These are phyloP conservation scores for Solanum hybrid DNA, from an alignment of 305 asterid species.

Conservation along the genomic window DNA sequence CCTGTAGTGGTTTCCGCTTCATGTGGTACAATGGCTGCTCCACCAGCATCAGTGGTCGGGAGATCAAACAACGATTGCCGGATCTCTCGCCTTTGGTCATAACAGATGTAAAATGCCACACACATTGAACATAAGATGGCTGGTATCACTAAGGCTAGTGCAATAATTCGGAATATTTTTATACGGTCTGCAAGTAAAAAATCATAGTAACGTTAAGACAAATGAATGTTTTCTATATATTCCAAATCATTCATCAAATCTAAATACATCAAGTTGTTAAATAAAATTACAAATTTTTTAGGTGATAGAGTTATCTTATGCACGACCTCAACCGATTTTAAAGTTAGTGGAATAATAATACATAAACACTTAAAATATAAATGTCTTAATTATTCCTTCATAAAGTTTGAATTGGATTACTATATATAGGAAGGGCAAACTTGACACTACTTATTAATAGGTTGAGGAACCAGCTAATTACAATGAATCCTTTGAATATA, in stretches of 20 bases:
- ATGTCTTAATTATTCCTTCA: neutral
- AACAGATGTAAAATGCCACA: slow-evolving; percentile 32
- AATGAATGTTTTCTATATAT: neutral
- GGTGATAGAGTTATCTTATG: neutral
- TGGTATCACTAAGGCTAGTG: slow-evolving; percentile 51
- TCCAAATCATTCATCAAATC: neutral
- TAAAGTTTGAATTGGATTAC: neutral
- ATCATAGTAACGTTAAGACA: neutral
- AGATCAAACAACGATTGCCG: neutral
- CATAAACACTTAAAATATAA: neutral
- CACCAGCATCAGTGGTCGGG: slow-evolving; percentile 3
- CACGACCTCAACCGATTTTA: neutral
- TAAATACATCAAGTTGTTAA: neutral
- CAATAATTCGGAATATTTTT: slow-evolving; percentile 34
- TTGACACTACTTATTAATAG: neutral
- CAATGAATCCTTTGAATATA: neutral
- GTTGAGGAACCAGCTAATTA: neutral
- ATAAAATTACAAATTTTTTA: neutral
- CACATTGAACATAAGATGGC: slow-evolving; percentile 27
- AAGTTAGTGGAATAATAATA: neutral
- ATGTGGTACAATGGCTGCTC: slow-evolving; percentile 15
- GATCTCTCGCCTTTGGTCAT: slow-evolving; percentile 14
- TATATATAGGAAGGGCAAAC: neutral
- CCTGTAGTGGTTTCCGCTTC: slow-evolving; percentile 20
- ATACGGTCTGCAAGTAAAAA: slow-evolving; percentile 16